phyloP scores from a whole-genome alignment of 768 basidiomycete genomes.

The Trametes sanguinea region DNA sequence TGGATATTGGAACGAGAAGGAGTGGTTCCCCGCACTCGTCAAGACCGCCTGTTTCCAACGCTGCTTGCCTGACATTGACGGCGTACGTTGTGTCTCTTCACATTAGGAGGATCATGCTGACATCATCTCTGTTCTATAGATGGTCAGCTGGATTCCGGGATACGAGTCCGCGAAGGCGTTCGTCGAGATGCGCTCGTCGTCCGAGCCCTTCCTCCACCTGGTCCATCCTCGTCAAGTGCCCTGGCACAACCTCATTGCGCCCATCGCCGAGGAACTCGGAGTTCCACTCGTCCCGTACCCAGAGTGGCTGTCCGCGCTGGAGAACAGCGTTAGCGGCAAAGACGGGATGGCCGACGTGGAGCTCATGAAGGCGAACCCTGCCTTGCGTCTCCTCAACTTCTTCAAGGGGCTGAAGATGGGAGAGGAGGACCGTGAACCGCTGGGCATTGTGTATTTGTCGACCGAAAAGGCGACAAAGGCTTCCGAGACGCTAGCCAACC shows the following conservation, averaged over 20 bases:
- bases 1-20: slow-evolving; percentile 42
- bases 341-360: not conserved
- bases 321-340: not conserved
- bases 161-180: slow-evolving; percentile 40
- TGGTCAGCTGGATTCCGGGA: slow-evolving; percentile 33
- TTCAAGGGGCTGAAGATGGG: slow-evolving; percentile 6
- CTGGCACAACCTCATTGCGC: slow-evolving; percentile 28
- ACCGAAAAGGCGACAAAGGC: slow-evolving; percentile 20
- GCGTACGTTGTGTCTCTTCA: not conserved
- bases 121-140: not conserved
- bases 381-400: slow-evolving; percentile 26
- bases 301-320: not conserved
- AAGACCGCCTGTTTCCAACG: slow-evolving; percentile 18
- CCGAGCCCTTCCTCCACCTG: slow-evolving; percentile 35
- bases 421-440: not conserved
- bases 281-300: slow-evolving; percentile 29
- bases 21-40: slow-evolving; percentile 41
- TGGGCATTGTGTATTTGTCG: slow-evolving; percentile 21
- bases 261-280: slow-evolving; percentile 16
- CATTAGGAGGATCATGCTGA: too few relatives aligned
- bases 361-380: slow-evolving; percentile 25
- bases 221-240: slow-evolving; percentile 41
- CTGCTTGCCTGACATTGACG: slow-evolving; percentile 9
- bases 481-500: slow-evolving; percentile 3
- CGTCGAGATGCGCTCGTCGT: slow-evolving; percentile 30